A percentile compares a stretch with the other conserved stretches of the same genome.
Evolutionary conservation across 768 basidiomycete genomes (phyloP).

Genomic region (Termitomyces sp.): DNA sequence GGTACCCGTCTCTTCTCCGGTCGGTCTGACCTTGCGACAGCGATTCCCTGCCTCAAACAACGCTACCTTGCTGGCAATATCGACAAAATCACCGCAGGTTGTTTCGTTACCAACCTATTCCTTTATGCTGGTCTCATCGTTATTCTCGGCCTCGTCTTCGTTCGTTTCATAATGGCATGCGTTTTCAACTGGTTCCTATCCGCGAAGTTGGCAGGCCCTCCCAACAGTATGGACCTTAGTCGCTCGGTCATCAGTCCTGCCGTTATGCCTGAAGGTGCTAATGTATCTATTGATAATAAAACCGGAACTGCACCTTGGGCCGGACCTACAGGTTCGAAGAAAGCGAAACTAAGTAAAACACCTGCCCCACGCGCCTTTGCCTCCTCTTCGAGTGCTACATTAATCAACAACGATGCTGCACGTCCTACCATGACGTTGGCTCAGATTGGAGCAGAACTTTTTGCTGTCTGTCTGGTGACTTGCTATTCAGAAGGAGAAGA

Average conservation of each 20-base stretch:
- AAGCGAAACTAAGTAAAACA: conserved; percentile 39
- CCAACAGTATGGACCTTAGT: conserved; percentile 63
- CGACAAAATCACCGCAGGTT: conserved; percentile 94
- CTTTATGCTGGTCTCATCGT: conserved; percentile 88
- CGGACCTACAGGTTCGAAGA: conserved; percentile 45
- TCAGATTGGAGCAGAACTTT: conserved; percentile 92
- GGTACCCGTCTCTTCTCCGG: conserved; percentile 85
- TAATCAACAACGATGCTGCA: conserved; percentile 41
- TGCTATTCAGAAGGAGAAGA: conserved; percentile 98
- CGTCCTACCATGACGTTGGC: conserved; percentile 75
- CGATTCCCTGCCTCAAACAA: conserved; percentile 75
- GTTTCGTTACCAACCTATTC: conserved; percentile 85
- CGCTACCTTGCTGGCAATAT: conserved; percentile 94
- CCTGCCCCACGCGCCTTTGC: conserved; percentile 42
- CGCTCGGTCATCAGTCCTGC: conserved; percentile 88
- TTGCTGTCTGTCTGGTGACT: conserved; percentile 92
- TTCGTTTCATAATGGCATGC: conserved; percentile 94
- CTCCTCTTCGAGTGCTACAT: conserved; percentile 50
- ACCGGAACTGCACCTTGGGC: conserved; percentile 96
- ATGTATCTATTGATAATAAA: conserved; percentile 85
- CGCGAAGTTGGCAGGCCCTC: conserved; percentile 70
- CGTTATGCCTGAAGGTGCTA: conserved; percentile 95
- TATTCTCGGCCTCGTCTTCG: conserved; percentile 84
- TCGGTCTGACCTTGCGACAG: conserved; percentile 52
- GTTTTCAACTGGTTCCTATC: conserved; percentile 97